Evolutionary conservation across 768 basidiomycete species (phyloP).

Genomic region (Leccinum incarnatum): DNA sequence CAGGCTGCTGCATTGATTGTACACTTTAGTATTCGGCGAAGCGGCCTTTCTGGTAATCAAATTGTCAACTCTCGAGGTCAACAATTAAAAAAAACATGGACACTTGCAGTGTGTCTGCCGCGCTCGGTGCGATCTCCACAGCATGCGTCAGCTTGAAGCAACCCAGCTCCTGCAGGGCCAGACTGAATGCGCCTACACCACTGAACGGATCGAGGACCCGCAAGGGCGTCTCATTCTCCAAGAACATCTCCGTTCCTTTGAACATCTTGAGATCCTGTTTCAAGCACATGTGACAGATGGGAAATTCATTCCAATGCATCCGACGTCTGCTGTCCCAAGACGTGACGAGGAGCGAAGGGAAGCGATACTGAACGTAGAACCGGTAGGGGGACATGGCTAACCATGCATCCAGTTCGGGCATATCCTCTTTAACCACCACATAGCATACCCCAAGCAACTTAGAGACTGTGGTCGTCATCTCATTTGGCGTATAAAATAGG

Average conservation of each 20-base stretch:
- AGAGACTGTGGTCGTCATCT: slow-evolving; percentile 29
- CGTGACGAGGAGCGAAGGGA: slow-evolving; percentile 39
- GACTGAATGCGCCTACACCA: slow-evolving; percentile 58
- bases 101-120: slow-evolving; percentile 59
- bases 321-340: slow-evolving; percentile 38
- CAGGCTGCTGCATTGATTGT: slow-evolving; percentile 71
- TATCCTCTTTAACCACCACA: slow-evolving; percentile 39
- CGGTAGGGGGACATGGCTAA: slow-evolving; percentile 50
- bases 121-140: slow-evolving; percentile 74
- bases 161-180: slow-evolving; percentile 53
- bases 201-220: slow-evolving; percentile 42
- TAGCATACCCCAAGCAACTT: slow-evolving; percentile 48
- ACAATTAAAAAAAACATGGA: background rate
- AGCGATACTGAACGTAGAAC: slow-evolving; percentile 55
- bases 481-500: slow-evolving; percentile 55
- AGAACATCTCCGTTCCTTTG: slow-evolving; percentile 33
- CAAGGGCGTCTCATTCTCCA: slow-evolving; percentile 22
- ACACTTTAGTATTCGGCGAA: slow-evolving; percentile 48
- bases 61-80: background rate
- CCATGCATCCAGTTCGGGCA: slow-evolving; percentile 43
- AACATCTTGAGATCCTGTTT: slow-evolving; percentile 31
- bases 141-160: slow-evolving; percentile 61
- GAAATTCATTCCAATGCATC: slow-evolving; percentile 36
- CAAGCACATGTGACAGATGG: slow-evolving; percentile 48
- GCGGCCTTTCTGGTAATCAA: slow-evolving; percentile 43